Evolutionary conservation across 768 basidiomycete species (phyloP).

Genomic region (Russula abietina): DNA sequence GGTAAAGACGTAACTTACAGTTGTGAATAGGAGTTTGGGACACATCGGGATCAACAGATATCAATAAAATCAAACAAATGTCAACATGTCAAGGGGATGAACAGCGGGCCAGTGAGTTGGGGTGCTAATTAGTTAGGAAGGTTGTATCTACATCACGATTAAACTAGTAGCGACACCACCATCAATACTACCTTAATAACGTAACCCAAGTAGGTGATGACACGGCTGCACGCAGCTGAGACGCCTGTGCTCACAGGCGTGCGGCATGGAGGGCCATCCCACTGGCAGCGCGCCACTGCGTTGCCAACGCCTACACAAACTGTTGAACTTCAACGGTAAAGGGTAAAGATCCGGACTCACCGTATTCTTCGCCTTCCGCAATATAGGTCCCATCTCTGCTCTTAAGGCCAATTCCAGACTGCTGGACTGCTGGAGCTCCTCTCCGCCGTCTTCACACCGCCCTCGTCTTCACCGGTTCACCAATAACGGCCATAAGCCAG

Average conservation of each 20-base stretch:
- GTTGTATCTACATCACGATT: too few species aligned
- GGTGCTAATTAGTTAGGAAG: too few species aligned
- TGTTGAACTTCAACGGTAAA: conserved; percentile 26
- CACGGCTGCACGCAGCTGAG: conserved; percentile 38
- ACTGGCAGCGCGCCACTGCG: conserved; percentile 29
- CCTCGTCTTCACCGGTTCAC: conserved; percentile 65
- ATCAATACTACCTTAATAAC: conserved; percentile 43
- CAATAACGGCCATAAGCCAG: conserved; percentile 87
- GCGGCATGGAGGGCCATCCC: conserved; percentile 27
- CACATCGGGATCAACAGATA: too few species aligned
- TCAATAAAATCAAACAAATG: too few species aligned
- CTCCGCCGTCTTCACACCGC: conserved; percentile 36
- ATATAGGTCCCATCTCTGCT: conserved; percentile 10
- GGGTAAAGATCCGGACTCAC: conserved; percentile 30
- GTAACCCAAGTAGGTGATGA: conserved; percentile 59
- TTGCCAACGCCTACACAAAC: conserved; percentile 30
- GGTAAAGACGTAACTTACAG: too few species aligned
- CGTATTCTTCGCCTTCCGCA: conserved; percentile 25
- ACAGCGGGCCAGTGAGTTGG: too few species aligned
- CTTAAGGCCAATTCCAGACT: conserved; percentile 10
- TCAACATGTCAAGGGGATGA: too few species aligned
- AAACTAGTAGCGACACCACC: conserved; percentile 31
- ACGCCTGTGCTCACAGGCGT: conserved; percentile 22
- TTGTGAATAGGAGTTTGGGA: too few species aligned
- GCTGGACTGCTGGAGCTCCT: conserved; percentile 24